These are phyloP conservation scores for Dothideomycetes sp. DNA, from an alignment of 2,329 filamentous ascomycete species.

Conservation along the genomic window DNA sequence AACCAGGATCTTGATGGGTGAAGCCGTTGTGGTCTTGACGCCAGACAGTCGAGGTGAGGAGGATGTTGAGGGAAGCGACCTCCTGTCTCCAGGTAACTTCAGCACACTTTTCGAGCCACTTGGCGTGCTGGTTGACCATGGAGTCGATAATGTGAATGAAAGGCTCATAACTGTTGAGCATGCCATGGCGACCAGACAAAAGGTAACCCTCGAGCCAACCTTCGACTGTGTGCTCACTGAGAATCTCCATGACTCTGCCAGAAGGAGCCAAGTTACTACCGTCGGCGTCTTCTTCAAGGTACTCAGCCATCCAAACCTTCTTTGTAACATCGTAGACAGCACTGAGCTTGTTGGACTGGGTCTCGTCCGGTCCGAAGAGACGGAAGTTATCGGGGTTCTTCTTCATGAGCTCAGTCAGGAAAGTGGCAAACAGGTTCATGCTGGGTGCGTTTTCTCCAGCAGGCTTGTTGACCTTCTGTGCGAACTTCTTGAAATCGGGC, in stretches of 20 bases:
- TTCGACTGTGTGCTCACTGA: slow-evolving; percentile 72
- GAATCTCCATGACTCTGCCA: slow-evolving; percentile 73
- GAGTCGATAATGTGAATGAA: slow-evolving; percentile 78
- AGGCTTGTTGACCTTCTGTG: slow-evolving; percentile 51
- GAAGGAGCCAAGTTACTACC: slow-evolving; percentile 61
- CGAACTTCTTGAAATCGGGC: slow-evolving; percentile 62
- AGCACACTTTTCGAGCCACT: slow-evolving; percentile 75
- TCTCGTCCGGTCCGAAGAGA: slow-evolving; percentile 71
- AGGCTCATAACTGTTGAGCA: slow-evolving; percentile 74
- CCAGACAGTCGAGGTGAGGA: slow-evolving; percentile 71
- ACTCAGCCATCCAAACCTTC: slow-evolving; percentile 73
- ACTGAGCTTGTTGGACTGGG: slow-evolving; percentile 68
- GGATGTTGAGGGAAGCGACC: slow-evolving; percentile 67
- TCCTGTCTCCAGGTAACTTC: slow-evolving; percentile 70
- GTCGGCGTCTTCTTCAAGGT: slow-evolving; percentile 65
- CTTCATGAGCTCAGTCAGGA: slow-evolving; percentile 58
- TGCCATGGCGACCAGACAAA: slow-evolving; percentile 63
- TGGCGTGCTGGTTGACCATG: slow-evolving; percentile 81
- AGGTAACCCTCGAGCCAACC: slow-evolving; percentile 75
- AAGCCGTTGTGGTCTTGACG: slow-evolving; percentile 78
- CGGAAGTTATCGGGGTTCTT: slow-evolving; percentile 61
- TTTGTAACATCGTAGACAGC: slow-evolving; percentile 64
- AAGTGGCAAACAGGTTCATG: slow-evolving; percentile 61
- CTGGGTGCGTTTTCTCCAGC: slow-evolving; percentile 50
- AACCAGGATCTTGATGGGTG: slow-evolving; percentile 71